phyloP scores from a whole-genome alignment of 352 stramenopile genomes.

The Phytophthora multivora region DNA sequence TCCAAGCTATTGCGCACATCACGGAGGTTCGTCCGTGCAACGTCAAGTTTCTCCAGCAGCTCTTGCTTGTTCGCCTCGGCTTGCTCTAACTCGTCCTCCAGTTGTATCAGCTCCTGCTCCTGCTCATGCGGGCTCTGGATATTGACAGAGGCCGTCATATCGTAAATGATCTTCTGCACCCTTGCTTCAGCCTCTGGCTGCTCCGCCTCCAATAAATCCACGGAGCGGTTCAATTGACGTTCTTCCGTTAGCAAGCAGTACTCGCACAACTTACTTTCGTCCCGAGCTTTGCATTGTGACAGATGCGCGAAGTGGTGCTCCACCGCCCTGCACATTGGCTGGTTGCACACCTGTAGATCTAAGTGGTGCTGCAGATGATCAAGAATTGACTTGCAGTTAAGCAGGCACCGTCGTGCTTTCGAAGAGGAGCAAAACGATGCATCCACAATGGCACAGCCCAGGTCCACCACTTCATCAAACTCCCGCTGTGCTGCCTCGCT shows the following conservation, averaged over 20 bases:
- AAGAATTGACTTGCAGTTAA: constrained; percentile 63
- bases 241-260: constrained; percentile 66
- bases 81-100: constrained; percentile 69
- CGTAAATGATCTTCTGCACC: constrained; percentile 56
- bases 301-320: constrained; percentile 69
- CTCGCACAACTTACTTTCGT: constrained; percentile 44
- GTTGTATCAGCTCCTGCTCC: constrained; percentile 48
- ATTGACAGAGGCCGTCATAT: constrained; percentile 50
- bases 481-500: constrained; percentile 25
- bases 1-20: constrained; percentile 48
- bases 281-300: constrained; percentile 46
- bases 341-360: constrained; percentile 55
- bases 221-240: constrained; percentile 44
- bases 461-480: constrained; percentile 47
- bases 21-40: constrained; percentile 32
- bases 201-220: constrained; percentile 59
- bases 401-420: constrained; percentile 54
- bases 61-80: constrained; percentile 57
- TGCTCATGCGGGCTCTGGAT: constrained; percentile 43
- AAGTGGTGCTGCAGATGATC: constrained; percentile 65
- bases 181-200: constrained; percentile 54
- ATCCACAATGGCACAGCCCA: constrained; percentile 65
- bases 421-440: constrained; percentile 58
- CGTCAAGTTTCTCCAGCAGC: constrained; percentile 44
- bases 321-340: constrained; percentile 57